Evolutionary conservation across 345 rosid species (phyloP).

Genomic region (thale cress (Arabidopsis thaliana)): DNA sequence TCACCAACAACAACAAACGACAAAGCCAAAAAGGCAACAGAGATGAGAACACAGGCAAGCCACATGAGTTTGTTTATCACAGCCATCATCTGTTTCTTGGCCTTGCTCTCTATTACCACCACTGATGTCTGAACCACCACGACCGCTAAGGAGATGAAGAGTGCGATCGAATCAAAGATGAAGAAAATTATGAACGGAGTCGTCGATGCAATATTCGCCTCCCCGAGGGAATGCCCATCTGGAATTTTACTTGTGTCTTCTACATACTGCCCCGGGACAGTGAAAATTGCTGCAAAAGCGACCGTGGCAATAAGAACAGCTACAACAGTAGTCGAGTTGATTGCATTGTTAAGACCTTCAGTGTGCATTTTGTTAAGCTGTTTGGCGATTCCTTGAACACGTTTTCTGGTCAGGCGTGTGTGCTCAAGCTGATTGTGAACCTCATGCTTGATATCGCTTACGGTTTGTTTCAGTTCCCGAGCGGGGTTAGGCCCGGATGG

Average conservation of each 20-base stretch:
- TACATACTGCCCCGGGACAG: constrained; percentile 79
- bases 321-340: constrained; percentile 83
- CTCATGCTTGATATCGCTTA: constrained; percentile 87
- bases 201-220: constrained; percentile 64
- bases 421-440: constrained; percentile 90
- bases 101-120: constrained; percentile 84
- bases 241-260: constrained; percentile 53
- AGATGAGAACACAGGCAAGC: constrained; percentile 79
- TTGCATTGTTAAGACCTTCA: constrained; percentile 90
- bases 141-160: constrained; percentile 86
- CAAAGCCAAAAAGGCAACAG: constrained; percentile 74
- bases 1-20: constrained; percentile 81
- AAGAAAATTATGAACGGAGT: constrained; percentile 72
- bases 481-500: constrained; percentile 58
- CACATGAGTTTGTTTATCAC: constrained; percentile 90
- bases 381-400: constrained; percentile 82
- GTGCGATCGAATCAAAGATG: constrained; percentile 76
- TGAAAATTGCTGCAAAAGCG: constrained; percentile 85
- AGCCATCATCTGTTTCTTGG: constrained; percentile 92
- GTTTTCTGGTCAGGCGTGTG: constrained; percentile 73
- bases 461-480: constrained; percentile 79
- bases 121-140: constrained; percentile 91
- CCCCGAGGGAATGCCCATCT: constrained; percentile 62
- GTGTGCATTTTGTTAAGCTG: constrained; percentile 80
- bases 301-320: constrained; percentile 90